phyloP scores from a whole-genome alignment of 768 basidiomycete genomes.

The Mycena sanguinolenta region DNA sequence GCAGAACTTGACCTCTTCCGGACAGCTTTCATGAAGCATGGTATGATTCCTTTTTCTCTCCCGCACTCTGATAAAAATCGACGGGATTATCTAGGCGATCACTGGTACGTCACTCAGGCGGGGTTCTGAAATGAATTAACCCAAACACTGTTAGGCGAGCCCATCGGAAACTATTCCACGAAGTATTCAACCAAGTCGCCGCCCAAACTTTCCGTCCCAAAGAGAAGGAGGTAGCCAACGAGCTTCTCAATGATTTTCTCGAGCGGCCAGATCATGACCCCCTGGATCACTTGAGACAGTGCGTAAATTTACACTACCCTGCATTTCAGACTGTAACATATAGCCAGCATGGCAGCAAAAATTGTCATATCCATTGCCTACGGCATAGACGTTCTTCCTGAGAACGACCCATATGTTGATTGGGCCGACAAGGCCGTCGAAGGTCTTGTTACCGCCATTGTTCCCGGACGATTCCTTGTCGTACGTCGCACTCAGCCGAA shows the following conservation, averaged over 20 bases:
- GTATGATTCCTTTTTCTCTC: constrained; percentile 29
- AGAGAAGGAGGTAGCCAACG: constrained; percentile 46
- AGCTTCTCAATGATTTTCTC: constrained; percentile 47
- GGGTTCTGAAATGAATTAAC: no score
- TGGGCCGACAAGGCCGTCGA: constrained; percentile 55
- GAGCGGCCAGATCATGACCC: constrained; percentile 53
- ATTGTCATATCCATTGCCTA: constrained; percentile 59
- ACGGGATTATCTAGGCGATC: constrained; percentile 10
- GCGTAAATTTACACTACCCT: constrained; percentile 25
- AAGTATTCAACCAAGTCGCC: constrained; percentile 54
- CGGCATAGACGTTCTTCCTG: constrained; percentile 56
- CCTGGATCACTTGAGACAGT: constrained; percentile 53
- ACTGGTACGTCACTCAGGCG: constrained; percentile 8
- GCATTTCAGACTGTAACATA: neutral
- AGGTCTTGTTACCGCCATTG: constrained; percentile 48
- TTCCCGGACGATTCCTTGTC: constrained; percentile 61
- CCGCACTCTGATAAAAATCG: neutral
- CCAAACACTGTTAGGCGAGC: constrained; percentile 49
- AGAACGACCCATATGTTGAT: constrained; percentile 59
- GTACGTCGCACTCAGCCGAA: neutral
- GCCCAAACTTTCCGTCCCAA: constrained; percentile 46
- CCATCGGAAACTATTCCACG: constrained; percentile 55
- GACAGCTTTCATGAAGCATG: constrained; percentile 51
- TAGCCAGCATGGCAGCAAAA: constrained; percentile 53
- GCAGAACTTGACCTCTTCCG: neutral